phyloP scores from a whole-genome alignment of 345 rosid genomes.

The Excoecaria cochinchinensis region DNA sequence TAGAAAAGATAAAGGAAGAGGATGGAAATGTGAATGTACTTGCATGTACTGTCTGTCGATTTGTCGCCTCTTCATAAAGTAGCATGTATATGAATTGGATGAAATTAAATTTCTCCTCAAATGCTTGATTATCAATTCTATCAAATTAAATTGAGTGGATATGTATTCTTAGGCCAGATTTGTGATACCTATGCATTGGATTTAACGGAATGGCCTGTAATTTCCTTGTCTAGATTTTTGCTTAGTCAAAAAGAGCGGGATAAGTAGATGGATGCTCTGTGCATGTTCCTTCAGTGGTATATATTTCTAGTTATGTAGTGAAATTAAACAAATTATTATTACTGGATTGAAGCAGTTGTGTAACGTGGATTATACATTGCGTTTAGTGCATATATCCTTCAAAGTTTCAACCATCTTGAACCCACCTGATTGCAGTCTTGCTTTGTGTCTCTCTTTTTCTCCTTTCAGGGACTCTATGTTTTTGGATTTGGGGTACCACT shows the following conservation, averaged over 20 bases:
- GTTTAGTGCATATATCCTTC: not conserved
- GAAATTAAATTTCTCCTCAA: not conserved
- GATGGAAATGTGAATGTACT: not conserved
- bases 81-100: not conserved
- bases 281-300: too few species aligned
- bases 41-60: not conserved
- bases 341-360: not conserved
- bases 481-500: conserved; percentile 41
- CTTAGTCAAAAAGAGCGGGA: too few species aligned
- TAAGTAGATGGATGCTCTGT: not conserved
- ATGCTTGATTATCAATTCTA: not conserved
- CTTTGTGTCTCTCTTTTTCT: not conserved
- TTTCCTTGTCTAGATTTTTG: too few species aligned
- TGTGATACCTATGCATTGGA: not conserved
- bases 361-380: not conserved
- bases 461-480: conserved; percentile 37
- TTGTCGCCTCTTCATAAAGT: not conserved
- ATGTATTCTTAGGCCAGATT: not conserved
- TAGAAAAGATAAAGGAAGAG: not conserved
- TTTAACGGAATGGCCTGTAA: too few species aligned
- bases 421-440: not conserved
- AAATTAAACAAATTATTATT: not conserved
- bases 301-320: not conserved
- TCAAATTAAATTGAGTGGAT: not conserved
- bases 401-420: conserved; percentile 9